These are phyloP conservation scores for Trichoderma sp. DNA, from an alignment of 2,329 filamentous ascomycete species.

Conservation along the genomic window DNA sequence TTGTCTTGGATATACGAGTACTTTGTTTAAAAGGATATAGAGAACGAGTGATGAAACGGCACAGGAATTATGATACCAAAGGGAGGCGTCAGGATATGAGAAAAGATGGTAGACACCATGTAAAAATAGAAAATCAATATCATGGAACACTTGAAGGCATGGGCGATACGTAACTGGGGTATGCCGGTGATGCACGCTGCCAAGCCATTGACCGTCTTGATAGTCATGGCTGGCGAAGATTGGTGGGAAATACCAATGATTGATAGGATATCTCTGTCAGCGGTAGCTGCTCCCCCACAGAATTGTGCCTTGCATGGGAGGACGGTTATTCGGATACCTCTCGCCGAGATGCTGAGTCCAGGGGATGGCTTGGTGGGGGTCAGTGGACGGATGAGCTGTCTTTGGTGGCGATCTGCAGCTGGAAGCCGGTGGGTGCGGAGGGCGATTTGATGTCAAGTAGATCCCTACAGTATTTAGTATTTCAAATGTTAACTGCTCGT, in stretches of 20 bases:
- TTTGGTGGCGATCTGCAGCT: neutral
- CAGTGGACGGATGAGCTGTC: constrained; percentile 13
- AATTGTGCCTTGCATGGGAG: constrained; percentile 21
- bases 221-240: neutral
- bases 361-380: constrained; percentile 21
- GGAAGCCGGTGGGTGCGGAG: neutral
- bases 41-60: neutral
- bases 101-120: neutral
- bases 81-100: constrained; percentile 25
- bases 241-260: neutral
- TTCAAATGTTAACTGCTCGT: too few relatives aligned
- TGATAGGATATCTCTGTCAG: neutral
- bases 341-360: constrained; percentile 1
- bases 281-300: constrained; percentile 15
- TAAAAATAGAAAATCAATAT: neutral
- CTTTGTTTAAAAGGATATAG: constrained; percentile 7
- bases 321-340: constrained; percentile 19
- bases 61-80: constrained; percentile 13
- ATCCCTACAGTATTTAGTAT: too few relatives aligned
- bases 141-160: neutral
- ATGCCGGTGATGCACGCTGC: neutral
- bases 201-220: neutral
- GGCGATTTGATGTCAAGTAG: too few relatives aligned
- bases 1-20: neutral
- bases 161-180: neutral